phyloP scores from a whole-genome alignment of 257 asterid genomes.

The Capsicum rhomboideum region DNA sequence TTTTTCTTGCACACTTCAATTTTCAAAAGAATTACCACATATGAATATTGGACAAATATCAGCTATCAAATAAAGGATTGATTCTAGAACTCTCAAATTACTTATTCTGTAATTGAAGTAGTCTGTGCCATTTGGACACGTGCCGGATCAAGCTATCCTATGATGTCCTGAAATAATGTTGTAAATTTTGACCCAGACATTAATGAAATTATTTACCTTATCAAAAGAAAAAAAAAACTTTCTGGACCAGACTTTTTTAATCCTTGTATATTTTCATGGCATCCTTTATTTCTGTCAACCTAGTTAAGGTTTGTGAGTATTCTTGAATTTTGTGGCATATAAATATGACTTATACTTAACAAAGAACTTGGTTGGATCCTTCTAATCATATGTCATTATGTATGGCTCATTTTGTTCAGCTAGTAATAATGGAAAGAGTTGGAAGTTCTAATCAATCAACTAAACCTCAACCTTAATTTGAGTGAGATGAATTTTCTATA shows the following conservation, averaged over 20 bases:
- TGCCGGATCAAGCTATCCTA: not conserved
- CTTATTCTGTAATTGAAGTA: not conserved
- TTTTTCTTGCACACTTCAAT: not conserved
- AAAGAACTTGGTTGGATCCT: no score
- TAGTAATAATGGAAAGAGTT: not conserved
- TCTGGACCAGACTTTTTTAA: not conserved
- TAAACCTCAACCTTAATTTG: not conserved
- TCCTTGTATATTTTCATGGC: not conserved
- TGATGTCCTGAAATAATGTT: not conserved
- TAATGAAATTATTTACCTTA: no score
- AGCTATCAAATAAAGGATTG: not conserved
- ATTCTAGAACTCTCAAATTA: not conserved
- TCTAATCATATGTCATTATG: not conserved
- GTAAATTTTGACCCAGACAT: not conserved
- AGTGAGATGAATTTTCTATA: not conserved
- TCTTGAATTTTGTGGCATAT: not conserved
- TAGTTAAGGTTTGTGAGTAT: not conserved
- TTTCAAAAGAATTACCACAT: not conserved
- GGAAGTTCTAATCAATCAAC: not conserved
- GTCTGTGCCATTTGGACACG: no score
- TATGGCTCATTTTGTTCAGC: not conserved
- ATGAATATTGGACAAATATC: not conserved
- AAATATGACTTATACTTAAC: not conserved
- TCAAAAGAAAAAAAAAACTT: not conserved
- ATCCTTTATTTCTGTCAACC: not conserved